These are phyloP conservation scores for Platanthera guangdongensis DNA, from an alignment of 106 monocot genomes.

Conservation along the genomic window DNA sequence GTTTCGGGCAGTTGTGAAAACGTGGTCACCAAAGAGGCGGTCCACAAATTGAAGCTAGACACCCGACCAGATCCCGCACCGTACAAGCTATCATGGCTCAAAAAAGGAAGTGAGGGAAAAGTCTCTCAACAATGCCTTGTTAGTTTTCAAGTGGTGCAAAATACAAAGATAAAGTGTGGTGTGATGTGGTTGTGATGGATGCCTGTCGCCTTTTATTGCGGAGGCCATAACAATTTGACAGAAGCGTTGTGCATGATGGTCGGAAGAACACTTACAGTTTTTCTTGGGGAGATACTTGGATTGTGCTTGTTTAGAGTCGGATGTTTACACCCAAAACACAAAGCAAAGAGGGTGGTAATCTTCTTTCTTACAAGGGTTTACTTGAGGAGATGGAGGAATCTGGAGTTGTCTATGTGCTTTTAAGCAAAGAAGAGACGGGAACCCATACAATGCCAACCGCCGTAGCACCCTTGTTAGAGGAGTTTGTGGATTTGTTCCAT, in stretches of 20 bases:
- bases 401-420: background rate
- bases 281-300: background rate
- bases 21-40: background rate
- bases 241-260: background rate
- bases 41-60: background rate
- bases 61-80: background rate
- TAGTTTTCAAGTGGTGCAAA: background rate
- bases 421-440: background rate
- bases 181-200: slow-evolving; percentile 12
- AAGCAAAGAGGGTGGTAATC: background rate
- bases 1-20: slow-evolving; percentile 15
- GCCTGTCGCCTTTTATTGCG: slow-evolving; percentile 8
- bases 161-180: slow-evolving; percentile 4
- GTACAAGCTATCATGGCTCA: slow-evolving; percentile 15
- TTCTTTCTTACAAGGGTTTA: background rate
- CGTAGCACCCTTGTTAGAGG: background rate
- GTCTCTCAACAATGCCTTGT: slow-evolving; percentile 6
- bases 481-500: slow-evolving; percentile 3
- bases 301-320: no score
- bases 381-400: background rate
- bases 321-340: background rate
- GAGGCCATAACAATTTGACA: slow-evolving; percentile 6
- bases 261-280: slow-evolving; percentile 8
- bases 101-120: slow-evolving; percentile 11
- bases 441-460: background rate